phyloP scores from a whole-genome alignment of 148 eudicot species.

The Rhododendron mucronatum region DNA sequence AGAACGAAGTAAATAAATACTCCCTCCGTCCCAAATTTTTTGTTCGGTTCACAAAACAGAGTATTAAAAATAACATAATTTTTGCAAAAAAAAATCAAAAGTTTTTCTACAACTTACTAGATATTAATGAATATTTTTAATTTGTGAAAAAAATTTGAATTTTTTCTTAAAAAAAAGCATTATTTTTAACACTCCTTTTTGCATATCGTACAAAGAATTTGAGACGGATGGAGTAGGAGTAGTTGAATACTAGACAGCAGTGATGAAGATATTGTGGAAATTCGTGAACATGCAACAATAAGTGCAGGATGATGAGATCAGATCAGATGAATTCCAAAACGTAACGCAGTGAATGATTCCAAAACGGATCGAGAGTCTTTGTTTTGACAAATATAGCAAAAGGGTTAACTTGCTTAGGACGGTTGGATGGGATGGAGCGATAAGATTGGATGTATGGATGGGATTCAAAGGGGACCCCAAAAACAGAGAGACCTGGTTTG shows the following conservation, averaged over 20 bases:
- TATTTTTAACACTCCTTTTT: too few relatives aligned
- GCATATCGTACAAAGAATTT: too few relatives aligned
- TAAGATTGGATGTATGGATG: background rate
- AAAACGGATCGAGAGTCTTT: background rate
- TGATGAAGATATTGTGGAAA: background rate
- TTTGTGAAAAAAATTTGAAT: too few relatives aligned
- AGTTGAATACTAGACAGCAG: background rate
- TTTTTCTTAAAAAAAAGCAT: too few relatives aligned
- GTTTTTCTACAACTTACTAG: too few relatives aligned
- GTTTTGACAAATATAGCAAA: conserved; percentile 1
- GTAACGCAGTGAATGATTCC: background rate
- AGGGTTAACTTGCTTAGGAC: background rate
- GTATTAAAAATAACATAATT: too few relatives aligned
- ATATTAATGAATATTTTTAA: too few relatives aligned
- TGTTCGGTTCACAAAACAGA: too few relatives aligned
- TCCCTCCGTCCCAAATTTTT: too few relatives aligned
- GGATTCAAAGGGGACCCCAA: background rate
- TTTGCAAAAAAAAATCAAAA: too few relatives aligned
- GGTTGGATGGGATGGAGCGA: conserved; percentile 1
- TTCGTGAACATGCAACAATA: background rate
- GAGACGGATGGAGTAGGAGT: too few relatives aligned
- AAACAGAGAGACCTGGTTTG: background rate
- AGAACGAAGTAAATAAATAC: too few relatives aligned
- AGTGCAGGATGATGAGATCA: background rate
- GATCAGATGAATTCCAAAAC: background rate